Evolutionary conservation across 176 grass and related monocot genomes (phyloP).

Genomic region (Hyparrhenia diplandra): DNA sequence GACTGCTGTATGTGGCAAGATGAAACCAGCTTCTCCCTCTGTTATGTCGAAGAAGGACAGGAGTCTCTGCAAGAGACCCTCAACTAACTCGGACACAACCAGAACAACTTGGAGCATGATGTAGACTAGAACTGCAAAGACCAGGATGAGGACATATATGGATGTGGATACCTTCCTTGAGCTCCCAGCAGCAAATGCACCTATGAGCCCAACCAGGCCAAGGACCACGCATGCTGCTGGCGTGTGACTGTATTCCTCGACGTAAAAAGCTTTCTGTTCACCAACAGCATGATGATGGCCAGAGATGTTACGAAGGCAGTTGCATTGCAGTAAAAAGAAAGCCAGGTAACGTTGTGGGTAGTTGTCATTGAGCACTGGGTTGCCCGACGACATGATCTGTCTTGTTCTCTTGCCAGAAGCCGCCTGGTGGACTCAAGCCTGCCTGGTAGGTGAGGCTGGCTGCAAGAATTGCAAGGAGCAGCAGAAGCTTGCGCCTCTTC

Average conservation of each 20-base stretch:
- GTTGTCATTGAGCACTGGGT: conserved; percentile 39
- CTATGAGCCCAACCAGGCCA: conserved; percentile 39
- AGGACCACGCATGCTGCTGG: conserved; percentile 25
- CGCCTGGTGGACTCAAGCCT: conserved; percentile 26
- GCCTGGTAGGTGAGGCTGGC: background rate
- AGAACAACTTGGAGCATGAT: conserved; percentile 23
- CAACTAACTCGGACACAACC: conserved; percentile 5
- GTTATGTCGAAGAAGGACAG: background rate
- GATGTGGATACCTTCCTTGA: conserved; percentile 45
- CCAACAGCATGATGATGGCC: conserved; percentile 44
- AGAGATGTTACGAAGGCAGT: conserved; percentile 37
- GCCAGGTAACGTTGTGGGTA: conserved; percentile 24
- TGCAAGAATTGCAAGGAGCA: background rate
- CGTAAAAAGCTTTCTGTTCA: conserved; percentile 50
- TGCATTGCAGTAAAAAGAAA: conserved; percentile 51
- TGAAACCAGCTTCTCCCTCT: too few species aligned
- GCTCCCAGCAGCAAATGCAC: conserved; percentile 40
- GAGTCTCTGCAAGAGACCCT: background rate
- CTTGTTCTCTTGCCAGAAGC: conserved; percentile 40
- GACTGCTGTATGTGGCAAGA: background rate
- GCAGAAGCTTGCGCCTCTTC: background rate
- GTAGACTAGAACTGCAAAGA: conserved; percentile 28
- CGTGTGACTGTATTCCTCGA: conserved; percentile 1
- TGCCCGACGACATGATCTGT: background rate
- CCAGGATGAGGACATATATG: conserved; percentile 33